Percentiles rank a stretch among this genome's conserved stretches.
phyloP scores from a whole-genome alignment of 108 stramenopile genomes.

The Discostella stelligeroides region DNA sequence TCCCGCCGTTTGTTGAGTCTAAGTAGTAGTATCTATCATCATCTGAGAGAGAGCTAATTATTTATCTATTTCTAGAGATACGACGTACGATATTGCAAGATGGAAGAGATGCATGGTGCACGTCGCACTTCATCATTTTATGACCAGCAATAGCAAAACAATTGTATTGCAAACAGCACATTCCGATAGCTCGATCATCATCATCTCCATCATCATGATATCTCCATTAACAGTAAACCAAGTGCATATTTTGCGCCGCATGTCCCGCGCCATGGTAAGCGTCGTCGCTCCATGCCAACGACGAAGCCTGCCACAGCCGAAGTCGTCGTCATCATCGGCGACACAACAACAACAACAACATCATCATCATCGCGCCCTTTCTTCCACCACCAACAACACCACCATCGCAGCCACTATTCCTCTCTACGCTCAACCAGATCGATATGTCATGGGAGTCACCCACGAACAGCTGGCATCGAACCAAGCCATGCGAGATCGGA shows the following conservation, averaged over 20 bases:
- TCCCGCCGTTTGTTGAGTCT: too few species aligned
- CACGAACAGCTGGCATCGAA: conserved; percentile 37
- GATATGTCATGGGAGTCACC: conserved; percentile 46
- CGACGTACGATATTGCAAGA: too few species aligned
- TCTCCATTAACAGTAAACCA: neutral
- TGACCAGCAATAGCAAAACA: too few species aligned
- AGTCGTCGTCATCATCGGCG: neutral
- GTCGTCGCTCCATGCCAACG: neutral
- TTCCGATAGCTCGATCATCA: too few species aligned
- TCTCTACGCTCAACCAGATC: conserved; percentile 26
- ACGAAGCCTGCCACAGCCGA: conserved; percentile 1
- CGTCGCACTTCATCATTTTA: too few species aligned
- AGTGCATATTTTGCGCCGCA: conserved; percentile 1
- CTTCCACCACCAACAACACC: neutral
- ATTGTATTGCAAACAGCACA: too few species aligned
- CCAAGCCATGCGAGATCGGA: conserved; percentile 34
- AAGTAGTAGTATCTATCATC: too few species aligned
- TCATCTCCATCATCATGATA: neutral
- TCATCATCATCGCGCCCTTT: neutral
- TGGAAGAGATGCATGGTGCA: too few species aligned
- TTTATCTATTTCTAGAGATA: too few species aligned
- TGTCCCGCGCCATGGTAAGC: neutral
- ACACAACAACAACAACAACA: neutral
- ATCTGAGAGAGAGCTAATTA: too few species aligned
- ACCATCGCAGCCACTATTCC: conserved; percentile 5